Evolutionary conservation across 1,284 basidiomycete species (phyloP).

Genomic region (Ceratobasidium theobromae): DNA sequence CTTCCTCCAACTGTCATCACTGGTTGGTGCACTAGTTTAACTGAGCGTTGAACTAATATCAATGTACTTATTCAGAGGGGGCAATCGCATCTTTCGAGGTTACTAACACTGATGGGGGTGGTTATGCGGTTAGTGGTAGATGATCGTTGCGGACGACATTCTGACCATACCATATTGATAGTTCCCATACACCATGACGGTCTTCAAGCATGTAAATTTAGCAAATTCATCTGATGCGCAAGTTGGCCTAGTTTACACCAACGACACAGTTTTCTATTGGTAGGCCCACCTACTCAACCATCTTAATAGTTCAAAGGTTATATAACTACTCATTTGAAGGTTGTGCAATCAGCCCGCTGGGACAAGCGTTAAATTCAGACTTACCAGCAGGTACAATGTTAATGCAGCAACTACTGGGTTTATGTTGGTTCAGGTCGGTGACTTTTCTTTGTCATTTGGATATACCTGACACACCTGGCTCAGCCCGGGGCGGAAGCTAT

Average conservation of each 20-base stretch:
- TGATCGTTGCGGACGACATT: neutral
- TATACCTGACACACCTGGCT: neutral
- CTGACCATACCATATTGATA: neutral
- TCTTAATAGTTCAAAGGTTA: neutral
- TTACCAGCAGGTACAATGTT: conserved; percentile 1
- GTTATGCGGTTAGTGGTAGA: neutral
- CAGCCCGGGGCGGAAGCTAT: conserved; percentile 8
- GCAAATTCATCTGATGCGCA: neutral
- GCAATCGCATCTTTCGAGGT: neutral
- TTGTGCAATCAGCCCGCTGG: conserved; percentile 17
- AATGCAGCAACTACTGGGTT: neutral
- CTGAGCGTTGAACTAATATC: neutral
- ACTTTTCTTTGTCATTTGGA: neutral
- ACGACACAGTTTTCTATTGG: conserved; percentile 9
- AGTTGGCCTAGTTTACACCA: conserved; percentile 7
- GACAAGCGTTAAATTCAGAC: neutral
- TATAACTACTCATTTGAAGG: neutral
- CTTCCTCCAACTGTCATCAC: neutral
- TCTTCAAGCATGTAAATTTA: conserved; percentile 12
- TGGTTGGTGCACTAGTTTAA: neutral
- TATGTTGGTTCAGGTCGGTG: neutral
- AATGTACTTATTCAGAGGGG: neutral
- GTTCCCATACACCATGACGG: conserved; percentile 23
- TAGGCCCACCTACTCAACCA: neutral
- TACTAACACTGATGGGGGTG: conserved; percentile 3